phyloP scores from a whole-genome alignment of 192 early-diverging fungal genomes.

The Backusella australiensis region DNA sequence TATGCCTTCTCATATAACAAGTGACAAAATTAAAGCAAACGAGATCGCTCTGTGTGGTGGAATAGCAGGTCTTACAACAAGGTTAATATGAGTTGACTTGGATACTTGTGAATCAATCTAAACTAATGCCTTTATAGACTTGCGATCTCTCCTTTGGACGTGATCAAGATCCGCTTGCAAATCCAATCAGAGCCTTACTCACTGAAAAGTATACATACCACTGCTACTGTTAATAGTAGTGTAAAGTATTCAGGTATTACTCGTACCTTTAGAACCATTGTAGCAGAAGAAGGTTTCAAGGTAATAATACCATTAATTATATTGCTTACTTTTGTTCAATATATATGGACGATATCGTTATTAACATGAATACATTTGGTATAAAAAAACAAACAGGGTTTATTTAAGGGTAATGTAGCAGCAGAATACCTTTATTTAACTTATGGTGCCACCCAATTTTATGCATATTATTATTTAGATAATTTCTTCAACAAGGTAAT shows the following conservation, averaged over 20 bases:
- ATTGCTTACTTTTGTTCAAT: background rate
- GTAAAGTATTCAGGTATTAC: conserved; percentile 63
- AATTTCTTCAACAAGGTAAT: conserved; percentile 30
- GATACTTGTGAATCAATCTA: background rate
- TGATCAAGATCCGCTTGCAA: conserved; percentile 86
- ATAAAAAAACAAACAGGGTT: conserved; percentile 39
- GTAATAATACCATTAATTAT: conserved; percentile 38
- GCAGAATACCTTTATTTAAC: conserved; percentile 90
- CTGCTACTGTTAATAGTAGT: conserved; percentile 27
- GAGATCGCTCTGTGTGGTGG: conserved; percentile 50
- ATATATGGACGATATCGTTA: background rate
- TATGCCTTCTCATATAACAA: conserved; percentile 29
- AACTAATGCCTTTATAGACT: conserved; percentile 48
- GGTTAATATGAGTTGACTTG: background rate
- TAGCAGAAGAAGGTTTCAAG: conserved; percentile 75
- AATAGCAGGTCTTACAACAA: conserved; percentile 42
- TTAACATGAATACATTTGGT: background rate
- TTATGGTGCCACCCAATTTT: conserved; percentile 87
- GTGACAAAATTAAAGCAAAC: conserved; percentile 12
- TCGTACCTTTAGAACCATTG: conserved; percentile 63
- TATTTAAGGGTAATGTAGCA: conserved; percentile 92
- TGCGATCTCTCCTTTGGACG: conserved; percentile 87
- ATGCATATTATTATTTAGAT: conserved; percentile 63
- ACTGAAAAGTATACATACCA: conserved; percentile 21
- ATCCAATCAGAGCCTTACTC: conserved; percentile 25